Conservation (phyloP, 2,329 filamentous ascomycete species). For the Ophiocordyceps camponoti-leonardi region DNA sequence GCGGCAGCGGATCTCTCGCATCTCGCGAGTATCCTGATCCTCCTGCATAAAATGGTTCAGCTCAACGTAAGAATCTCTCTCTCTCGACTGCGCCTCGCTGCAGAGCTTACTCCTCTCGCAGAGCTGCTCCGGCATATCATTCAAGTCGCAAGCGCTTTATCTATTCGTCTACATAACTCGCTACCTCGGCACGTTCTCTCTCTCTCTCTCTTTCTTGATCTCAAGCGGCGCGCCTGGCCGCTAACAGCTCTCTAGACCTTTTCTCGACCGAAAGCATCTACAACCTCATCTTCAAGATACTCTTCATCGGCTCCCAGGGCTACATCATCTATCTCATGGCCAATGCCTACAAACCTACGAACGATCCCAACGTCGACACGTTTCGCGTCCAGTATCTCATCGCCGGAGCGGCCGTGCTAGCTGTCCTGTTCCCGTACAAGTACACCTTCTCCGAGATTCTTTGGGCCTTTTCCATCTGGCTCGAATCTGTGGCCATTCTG, state of each 20-base stretch:
- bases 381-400: constrained; percentile 94
- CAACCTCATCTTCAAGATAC: constrained; percentile 89
- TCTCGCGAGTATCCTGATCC: constrained; percentile 80
- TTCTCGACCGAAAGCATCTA: constrained; percentile 74
- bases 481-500: constrained; percentile 90
- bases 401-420: constrained; percentile 61
- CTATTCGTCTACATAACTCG: constrained; percentile 84
- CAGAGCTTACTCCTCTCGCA: constrained; percentile 22
- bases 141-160: constrained; percentile 96
- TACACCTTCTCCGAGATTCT: constrained; percentile 75
- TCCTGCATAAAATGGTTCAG: constrained; percentile 91
- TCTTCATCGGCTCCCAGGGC: constrained; percentile 77
- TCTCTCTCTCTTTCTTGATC: background rate
- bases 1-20: constrained; percentile 84
- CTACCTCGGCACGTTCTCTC: constrained; percentile 51
- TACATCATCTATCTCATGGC: constrained; percentile 99
- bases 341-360: constrained; percentile 90
- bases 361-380: constrained; percentile 92
- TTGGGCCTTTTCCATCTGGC: constrained; percentile 97
- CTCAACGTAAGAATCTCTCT: constrained; percentile 50
- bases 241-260: constrained; percentile 40
- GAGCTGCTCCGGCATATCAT: constrained; percentile 95
- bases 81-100: background rate
- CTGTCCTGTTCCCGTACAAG: constrained; percentile 67
- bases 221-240: background rate